Evolutionary conservation across 1,284 basidiomycete species (phyloP).

Genomic region (Ustilago hordei): DNA sequence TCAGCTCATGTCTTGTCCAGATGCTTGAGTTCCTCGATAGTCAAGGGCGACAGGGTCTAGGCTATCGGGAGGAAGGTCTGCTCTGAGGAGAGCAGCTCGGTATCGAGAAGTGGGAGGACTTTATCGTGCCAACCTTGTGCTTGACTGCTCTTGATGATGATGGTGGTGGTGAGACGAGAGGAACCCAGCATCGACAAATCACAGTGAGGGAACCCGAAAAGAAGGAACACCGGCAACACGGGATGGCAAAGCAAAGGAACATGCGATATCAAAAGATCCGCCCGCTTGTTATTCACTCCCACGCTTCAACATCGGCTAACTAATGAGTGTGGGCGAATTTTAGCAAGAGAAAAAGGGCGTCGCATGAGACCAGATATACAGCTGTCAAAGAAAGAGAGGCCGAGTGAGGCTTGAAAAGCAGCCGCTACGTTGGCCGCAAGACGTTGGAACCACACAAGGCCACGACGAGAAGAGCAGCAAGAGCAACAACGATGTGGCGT

Average conservation of each 20-base stretch:
- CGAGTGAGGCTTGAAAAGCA: background rate
- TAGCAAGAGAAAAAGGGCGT: background rate
- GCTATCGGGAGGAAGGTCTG: background rate
- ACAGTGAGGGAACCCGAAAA: background rate
- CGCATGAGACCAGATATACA: background rate
- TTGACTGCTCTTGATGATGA: background rate
- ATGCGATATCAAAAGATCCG: slow-evolving; percentile 9
- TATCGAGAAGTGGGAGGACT: background rate
- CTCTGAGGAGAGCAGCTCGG: background rate
- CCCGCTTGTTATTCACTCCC: background rate
- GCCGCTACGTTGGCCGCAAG: background rate
- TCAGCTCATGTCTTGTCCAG: background rate
- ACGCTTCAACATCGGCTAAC: slow-evolving; percentile 4
- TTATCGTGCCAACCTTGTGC: background rate
- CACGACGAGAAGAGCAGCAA: background rate
- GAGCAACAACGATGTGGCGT: slow-evolving; percentile 4
- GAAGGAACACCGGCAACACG: background rate
- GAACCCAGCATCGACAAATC: background rate
- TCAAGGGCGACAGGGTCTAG: background rate
- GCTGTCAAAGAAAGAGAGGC: background rate
- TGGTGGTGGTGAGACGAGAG: background rate
- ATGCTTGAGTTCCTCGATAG: background rate
- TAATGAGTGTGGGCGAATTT: background rate
- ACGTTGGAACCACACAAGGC: background rate
- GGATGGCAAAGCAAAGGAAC: background rate